Percentiles rank a stretch among this genome's conserved stretches.
These are phyloP conservation scores for Lentinula edodes DNA, from an alignment of 768 basidiomycete species.

Conservation along the genomic window DNA sequence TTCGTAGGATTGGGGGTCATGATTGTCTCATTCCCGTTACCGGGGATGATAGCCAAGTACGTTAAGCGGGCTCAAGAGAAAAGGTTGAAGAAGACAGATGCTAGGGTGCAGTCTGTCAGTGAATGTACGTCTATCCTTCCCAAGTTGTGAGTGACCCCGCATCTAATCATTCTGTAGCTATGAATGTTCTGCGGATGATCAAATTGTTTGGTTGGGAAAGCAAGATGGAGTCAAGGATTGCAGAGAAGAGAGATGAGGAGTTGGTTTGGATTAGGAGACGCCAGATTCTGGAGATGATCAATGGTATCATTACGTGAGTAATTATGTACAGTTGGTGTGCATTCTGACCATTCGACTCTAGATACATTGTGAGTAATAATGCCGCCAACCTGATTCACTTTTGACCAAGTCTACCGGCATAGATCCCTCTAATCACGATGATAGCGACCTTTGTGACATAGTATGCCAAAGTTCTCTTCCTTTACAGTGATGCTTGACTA, in stretches of 20 bases:
- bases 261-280: conserved; percentile 47
- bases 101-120: conserved; percentile 53
- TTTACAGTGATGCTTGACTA: not conserved
- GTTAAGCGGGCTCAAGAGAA: conserved; percentile 43
- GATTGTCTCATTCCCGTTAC: conserved; percentile 49
- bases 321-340: not conserved
- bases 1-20: conserved; percentile 54
- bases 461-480: conserved; percentile 25
- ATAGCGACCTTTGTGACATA: conserved; percentile 57
- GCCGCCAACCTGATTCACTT: not conserved
- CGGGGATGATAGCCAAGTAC: conserved; percentile 47
- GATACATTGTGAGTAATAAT: not conserved
- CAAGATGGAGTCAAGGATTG: conserved; percentile 46
- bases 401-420: not conserved
- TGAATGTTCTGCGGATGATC: conserved; percentile 59
- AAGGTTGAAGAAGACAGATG: conserved; percentile 54
- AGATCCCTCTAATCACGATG: conserved; percentile 62
- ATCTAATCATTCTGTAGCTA: conserved; percentile 26
- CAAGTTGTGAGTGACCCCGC: not conserved
- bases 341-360: not conserved
- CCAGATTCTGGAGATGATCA: conserved; percentile 44
- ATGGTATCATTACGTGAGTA: conserved; percentile 37
- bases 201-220: conserved; percentile 70
- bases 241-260: conserved; percentile 57
- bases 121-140: conserved; percentile 38